Conservation (phyloP, 139 green algal species). For the Tetraselmis chui region DNA sequence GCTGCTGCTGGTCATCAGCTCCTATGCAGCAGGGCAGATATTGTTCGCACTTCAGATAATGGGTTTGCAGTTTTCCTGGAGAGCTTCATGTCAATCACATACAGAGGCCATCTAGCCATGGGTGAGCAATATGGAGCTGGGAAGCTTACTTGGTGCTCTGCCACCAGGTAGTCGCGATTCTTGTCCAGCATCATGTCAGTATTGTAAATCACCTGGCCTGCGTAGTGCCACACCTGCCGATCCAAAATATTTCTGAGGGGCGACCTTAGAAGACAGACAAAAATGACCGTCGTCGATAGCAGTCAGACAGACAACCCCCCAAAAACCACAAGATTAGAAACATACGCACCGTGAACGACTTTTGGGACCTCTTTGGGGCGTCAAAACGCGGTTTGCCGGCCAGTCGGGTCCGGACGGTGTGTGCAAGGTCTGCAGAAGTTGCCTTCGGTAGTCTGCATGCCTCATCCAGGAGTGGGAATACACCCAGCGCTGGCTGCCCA, state of each 20-base stretch:
- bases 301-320: no score
- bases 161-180: conserved; percentile 80
- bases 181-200: conserved; percentile 51
- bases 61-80: no score
- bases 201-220: conserved; percentile 36
- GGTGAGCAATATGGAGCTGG: no score
- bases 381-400: conserved; percentile 42
- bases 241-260: no score
- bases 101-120: no score
- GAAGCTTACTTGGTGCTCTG: conserved; percentile 51
- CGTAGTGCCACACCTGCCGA: background rate
- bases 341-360: conserved; percentile 64
- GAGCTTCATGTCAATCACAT: no score
- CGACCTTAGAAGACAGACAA: no score
- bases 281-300: no score
- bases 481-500: conserved; percentile 38
- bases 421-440: conserved; percentile 49
- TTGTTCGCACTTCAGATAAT: no score
- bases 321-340: no score
- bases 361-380: conserved; percentile 48
- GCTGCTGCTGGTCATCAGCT: background rate
- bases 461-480: conserved; percentile 95
- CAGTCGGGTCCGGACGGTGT: conserved; percentile 43
- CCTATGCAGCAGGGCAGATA: no score
- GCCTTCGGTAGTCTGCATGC: conserved; percentile 70